A percentile compares a stretch with the other conserved stretches of the same genome.
phyloP scores from a whole-genome alignment of 441 rosid genomes.

The Pelargonium fulgidum region DNA sequence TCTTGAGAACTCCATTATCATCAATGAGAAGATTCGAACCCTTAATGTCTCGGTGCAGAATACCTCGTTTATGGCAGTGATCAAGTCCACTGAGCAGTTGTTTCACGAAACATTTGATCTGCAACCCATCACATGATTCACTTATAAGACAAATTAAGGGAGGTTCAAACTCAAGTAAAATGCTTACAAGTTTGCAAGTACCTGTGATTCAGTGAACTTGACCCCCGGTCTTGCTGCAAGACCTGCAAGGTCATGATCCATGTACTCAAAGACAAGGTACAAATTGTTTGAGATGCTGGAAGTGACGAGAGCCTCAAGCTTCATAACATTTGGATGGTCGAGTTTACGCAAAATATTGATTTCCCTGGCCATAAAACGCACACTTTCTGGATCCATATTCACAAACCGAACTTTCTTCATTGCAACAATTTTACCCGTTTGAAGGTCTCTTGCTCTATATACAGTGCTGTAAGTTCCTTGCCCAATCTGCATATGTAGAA shows the following conservation, averaged over 20 bases:
- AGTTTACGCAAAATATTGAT: constrained; percentile 89
- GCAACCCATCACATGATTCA: constrained; percentile 17
- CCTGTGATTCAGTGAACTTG: constrained; percentile 88
- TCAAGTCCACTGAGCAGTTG: constrained; percentile 79
- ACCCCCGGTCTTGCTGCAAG: constrained; percentile 84
- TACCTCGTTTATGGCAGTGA: constrained; percentile 85
- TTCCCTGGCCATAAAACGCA: constrained; percentile 97
- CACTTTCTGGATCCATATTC: constrained; percentile 94
- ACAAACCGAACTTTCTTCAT: constrained; percentile 96
- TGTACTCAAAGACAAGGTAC: constrained; percentile 88
- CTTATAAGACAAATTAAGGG: neutral
- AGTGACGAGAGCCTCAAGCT: constrained; percentile 92
- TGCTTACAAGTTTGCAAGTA: constrained; percentile 17
- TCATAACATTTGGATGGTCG: constrained; percentile 88
- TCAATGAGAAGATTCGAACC: constrained; percentile 90
- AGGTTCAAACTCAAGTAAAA: no score
- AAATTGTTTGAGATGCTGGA: constrained; percentile 97
- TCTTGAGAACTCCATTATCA: constrained; percentile 78
- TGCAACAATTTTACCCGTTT: constrained; percentile 84
- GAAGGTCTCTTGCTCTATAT: constrained; percentile 88
- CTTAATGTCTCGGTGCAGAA: constrained; percentile 89
- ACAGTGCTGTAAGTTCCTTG: constrained; percentile 98
- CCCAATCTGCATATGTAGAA: constrained; percentile 65
- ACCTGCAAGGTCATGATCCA: constrained; percentile 98
- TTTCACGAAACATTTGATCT: constrained; percentile 92